phyloP scores from a whole-genome alignment of 2,329 filamentous ascomycete species.

The Paraphoma sp. region DNA sequence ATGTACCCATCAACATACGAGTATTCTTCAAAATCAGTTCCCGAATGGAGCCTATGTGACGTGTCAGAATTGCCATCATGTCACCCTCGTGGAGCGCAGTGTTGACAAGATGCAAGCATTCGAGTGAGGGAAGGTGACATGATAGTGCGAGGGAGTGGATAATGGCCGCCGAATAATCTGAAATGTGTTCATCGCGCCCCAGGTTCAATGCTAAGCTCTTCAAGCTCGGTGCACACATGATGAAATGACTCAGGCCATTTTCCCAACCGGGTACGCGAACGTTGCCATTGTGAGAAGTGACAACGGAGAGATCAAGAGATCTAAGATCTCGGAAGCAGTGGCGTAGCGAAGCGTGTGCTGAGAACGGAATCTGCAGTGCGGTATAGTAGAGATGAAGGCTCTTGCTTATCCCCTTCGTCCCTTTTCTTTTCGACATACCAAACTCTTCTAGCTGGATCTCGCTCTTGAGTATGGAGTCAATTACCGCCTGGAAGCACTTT shows the following conservation, averaged over 20 bases:
- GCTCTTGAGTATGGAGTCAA: slow-evolving; percentile 29
- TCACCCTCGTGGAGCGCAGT: slow-evolving; percentile 21
- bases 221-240: slow-evolving; percentile 22
- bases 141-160: slow-evolving; percentile 21
- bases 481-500: slow-evolving; percentile 28
- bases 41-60: slow-evolving; percentile 20
- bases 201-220: slow-evolving; percentile 28
- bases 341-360: slow-evolving; percentile 15
- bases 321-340: slow-evolving; percentile 19
- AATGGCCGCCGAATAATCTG: slow-evolving; percentile 22
- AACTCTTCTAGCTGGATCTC: slow-evolving; percentile 27
- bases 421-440: slow-evolving; percentile 23
- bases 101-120: slow-evolving; percentile 22
- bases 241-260: slow-evolving; percentile 24
- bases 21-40: slow-evolving; percentile 16
- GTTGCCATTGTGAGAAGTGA: slow-evolving; percentile 13
- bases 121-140: slow-evolving; percentile 15
- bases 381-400: slow-evolving; percentile 20
- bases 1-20: slow-evolving; percentile 19
- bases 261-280: slow-evolving; percentile 29
- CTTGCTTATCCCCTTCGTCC: slow-evolving; percentile 10
- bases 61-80: slow-evolving; percentile 16
- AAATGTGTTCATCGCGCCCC: slow-evolving; percentile 13
- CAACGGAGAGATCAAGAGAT: slow-evolving; percentile 26
- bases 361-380: slow-evolving; percentile 16